Evolutionary conservation across 306 rosid genomes (phyloP), one percentile per base, ranked within the genome.

Genomic region (Vachellia pachyceras): DNA sequence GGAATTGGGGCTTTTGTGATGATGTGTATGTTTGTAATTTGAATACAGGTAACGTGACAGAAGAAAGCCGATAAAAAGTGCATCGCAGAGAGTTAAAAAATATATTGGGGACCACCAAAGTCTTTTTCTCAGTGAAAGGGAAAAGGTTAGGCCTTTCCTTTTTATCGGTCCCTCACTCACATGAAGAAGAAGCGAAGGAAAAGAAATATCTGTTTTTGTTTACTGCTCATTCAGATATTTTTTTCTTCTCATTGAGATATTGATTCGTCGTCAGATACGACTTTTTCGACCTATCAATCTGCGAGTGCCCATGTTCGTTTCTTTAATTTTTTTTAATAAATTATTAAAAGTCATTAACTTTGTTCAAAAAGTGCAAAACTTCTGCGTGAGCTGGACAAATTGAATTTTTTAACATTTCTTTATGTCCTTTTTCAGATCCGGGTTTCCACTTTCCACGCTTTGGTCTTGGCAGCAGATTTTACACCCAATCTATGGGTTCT

Each of bases 41-140:
- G 74, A 6, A 18, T 52, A 50, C 52, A 42, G 73, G 71, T 46
- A 68, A 79, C 69, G 88, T 91, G 92, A 85, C 83, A 73, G 81
- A 76, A 63, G 87, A 84, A 77, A 90, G 88, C 71, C 78, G 89
- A 91, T 89, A 85, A 87, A 90, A 91, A 89, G 92, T 82, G 90
- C 90, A 85, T 5, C 22, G 36, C 35, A 47, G 60, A 68, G 83
- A 11, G 61, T 14, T n/a, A 73, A 81, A 42, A 10, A 79, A 50
- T n/a, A n/a, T n/a, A n/a, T n/a, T 87, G 91, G 94, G 91, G n/a
- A n/a, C n/a, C n/a, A 7, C 92, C 90, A 66, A 69, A 64, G 84
- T 54, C 87, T 71, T 87, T 89, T 89, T 90, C 87, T 10, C 12
- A 82, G 79, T 83, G 90, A 66, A 80, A 54, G 83, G 75, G 80